phyloP scores from a whole-genome alignment of 768 basidiomycete species.

The Solioccasus polychromus region DNA sequence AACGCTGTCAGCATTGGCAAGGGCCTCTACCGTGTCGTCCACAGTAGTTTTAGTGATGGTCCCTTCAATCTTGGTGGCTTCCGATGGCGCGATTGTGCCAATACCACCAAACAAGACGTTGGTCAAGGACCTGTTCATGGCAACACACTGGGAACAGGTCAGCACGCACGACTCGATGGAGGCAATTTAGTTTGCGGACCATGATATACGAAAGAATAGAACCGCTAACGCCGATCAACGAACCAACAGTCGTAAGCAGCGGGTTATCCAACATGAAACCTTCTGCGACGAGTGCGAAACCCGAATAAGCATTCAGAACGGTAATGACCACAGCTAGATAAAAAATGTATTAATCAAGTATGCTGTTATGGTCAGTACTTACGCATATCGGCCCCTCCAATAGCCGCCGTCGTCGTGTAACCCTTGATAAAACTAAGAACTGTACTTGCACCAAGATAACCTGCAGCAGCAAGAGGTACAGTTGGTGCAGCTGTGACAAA shows the following conservation, averaged over 20 bases:
- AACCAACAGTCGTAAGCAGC: slow-evolving; percentile 77
- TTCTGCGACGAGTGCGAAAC: slow-evolving; percentile 89
- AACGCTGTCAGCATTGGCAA: slow-evolving; percentile 78
- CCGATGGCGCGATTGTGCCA: slow-evolving; percentile 48
- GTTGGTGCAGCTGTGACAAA: slow-evolving; percentile 70
- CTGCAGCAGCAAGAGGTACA: slow-evolving; percentile 72
- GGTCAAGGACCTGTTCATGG: slow-evolving; percentile 84
- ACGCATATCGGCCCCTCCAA: slow-evolving; percentile 95
- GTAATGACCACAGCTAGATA: slow-evolving; percentile 81
- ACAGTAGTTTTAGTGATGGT: slow-evolving; percentile 72
- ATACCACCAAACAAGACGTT: slow-evolving; percentile 93
- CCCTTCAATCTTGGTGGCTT: slow-evolving; percentile 78
- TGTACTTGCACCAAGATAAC: slow-evolving; percentile 71
- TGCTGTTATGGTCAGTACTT: slow-evolving; percentile 27
- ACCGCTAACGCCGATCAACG: slow-evolving; percentile 86
- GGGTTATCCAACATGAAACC: slow-evolving; percentile 91
- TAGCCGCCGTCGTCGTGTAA: slow-evolving; percentile 85
- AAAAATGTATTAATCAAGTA: slow-evolving; percentile 7
- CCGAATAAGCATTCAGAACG: slow-evolving; percentile 87
- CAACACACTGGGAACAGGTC: slow-evolving; percentile 61
- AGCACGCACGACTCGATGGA: slow-evolving; percentile 1
- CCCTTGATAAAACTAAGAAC: slow-evolving; percentile 82
- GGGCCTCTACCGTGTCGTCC: slow-evolving; percentile 78
- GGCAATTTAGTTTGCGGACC: slow-evolving; percentile 44
- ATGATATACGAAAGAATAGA: slow-evolving; percentile 92